phyloP scores from a whole-genome alignment of 2,329 filamentous ascomycete species.

The Aspergillus viridinutans region DNA sequence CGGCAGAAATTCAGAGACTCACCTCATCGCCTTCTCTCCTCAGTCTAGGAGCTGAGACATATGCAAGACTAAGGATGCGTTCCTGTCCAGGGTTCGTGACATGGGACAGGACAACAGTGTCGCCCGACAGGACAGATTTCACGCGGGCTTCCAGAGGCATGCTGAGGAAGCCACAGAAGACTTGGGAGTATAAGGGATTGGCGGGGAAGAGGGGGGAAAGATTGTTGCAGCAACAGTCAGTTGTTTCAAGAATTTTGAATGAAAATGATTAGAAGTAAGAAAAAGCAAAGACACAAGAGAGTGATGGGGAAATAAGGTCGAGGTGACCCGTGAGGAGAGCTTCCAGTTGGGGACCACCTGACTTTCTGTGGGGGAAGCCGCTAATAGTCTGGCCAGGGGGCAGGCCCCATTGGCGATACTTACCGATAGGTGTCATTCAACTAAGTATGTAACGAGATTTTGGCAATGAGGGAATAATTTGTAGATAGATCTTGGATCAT shows the following conservation, averaged over 20 bases:
- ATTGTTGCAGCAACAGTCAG: background rate
- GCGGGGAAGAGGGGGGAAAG: slow-evolving; percentile 4
- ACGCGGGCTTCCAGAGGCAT: slow-evolving; percentile 62
- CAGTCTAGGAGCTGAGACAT: slow-evolving; percentile 82
- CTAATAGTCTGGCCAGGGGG: background rate
- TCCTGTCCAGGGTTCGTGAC: slow-evolving; percentile 77
- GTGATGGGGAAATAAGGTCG: background rate
- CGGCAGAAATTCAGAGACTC: slow-evolving; percentile 17
- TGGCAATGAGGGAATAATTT: background rate
- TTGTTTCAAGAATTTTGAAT: background rate
- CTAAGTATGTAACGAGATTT: background rate
- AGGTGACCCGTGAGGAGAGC: background rate
- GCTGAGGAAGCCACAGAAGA: slow-evolving; percentile 16
- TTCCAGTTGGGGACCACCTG: background rate
- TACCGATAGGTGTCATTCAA: background rate
- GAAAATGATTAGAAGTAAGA: slow-evolving; percentile 8
- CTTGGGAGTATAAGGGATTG: slow-evolving; percentile 7
- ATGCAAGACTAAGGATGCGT: slow-evolving; percentile 83
- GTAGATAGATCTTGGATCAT: background rate
- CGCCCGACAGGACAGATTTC: slow-evolving; percentile 91
- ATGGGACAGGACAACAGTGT: slow-evolving; percentile 81
- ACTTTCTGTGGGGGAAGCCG: slow-evolving; percentile 1
- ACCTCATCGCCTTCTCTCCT: slow-evolving; percentile 85
- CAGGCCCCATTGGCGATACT: background rate
- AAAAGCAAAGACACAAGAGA: slow-evolving; percentile 9